Evolutionary conservation across 2,329 filamentous ascomycete genomes (phyloP), one percentile per base, ranked within the genome.

Genomic region (Cercospora canescens): DNA sequence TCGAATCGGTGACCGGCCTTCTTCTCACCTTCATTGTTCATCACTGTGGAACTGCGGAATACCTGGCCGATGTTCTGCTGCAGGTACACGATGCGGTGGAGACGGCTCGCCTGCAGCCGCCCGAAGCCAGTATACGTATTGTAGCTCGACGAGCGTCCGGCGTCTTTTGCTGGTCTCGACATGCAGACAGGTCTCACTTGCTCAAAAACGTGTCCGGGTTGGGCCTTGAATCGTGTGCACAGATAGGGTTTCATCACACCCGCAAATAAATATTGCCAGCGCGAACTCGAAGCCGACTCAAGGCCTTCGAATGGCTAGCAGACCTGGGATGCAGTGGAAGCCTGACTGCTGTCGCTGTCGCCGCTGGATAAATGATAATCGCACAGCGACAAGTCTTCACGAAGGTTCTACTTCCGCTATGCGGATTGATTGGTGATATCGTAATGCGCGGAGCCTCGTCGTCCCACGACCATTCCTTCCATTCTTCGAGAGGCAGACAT

Each of bases 61-160:
- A 5, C 18, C 28, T 55, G 28, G 26, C 18, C 52, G 26, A 12
- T 32, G 26, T 1, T 35, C 28, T 16, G 52, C 28, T 56, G 52
- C 52, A 56, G 52, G 30, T 56, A 56, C 52, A 56, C 52, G 52
- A 56, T 32, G 52, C 28, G 30, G 52, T 35, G 52, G 52, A 35
- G 14, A 24, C 52, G 52, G 52, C 52, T 35, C 9, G 18, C 52
- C 52, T 35, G 52, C 52, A 56, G 52, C 52, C 52, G 32, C 32
- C 30, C 52, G 28, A 56, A 32, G 52, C 52, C n/a, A 56, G 52
- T 30, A 52, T n/a, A 28, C 41, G n/a, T n/a, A n/a, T n/a, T 45
- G 26, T 16, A 54, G 50, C 50, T 54, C 30, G 50, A 28, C 24
- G 48, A 54, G 48, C 48, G 28, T 52, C 24, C 48, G n/a, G n/a